A percentile compares a stretch with the other conserved stretches of the same genome.
These are phyloP conservation scores for Ceratocystiopsis minuta DNA, from an alignment of 2,329 filamentous ascomycete genomes.

Conservation along the genomic window DNA sequence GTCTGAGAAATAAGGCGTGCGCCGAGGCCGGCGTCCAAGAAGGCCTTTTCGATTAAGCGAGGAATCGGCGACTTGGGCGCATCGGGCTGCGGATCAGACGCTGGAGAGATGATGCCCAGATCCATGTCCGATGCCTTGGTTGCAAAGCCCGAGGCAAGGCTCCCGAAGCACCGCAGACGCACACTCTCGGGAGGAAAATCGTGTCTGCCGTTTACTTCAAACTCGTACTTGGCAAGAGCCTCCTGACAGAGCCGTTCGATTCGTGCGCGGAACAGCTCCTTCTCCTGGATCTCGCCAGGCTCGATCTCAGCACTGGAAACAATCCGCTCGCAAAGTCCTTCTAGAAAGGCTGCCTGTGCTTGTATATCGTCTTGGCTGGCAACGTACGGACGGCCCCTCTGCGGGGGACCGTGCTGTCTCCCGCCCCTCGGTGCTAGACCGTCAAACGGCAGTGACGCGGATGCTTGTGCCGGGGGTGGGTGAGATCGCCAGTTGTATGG, in stretches of 20 bases:
- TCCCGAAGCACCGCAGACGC: slow-evolving; percentile 64
- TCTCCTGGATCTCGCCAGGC: slow-evolving; percentile 43
- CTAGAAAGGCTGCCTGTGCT: slow-evolving; percentile 30
- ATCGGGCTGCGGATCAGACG: slow-evolving; percentile 35
- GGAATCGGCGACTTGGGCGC: slow-evolving; percentile 45
- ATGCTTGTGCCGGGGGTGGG: not conserved
- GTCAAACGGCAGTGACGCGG: slow-evolving; percentile 6
- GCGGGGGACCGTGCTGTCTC: not conserved
- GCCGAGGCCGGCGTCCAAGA: slow-evolving; percentile 55
- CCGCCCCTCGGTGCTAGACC: slow-evolving; percentile 5
- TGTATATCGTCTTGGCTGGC: slow-evolving; percentile 26
- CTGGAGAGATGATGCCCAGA: slow-evolving; percentile 53
- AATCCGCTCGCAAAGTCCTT: slow-evolving; percentile 27
- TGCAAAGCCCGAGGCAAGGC: slow-evolving; percentile 68
- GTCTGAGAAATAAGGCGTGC: slow-evolving; percentile 63
- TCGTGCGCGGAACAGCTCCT: slow-evolving; percentile 48
- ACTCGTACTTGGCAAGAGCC: slow-evolving; percentile 36
- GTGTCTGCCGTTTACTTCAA: slow-evolving; percentile 16
- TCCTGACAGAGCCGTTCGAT: slow-evolving; percentile 48
- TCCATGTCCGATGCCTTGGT: slow-evolving; percentile 86
- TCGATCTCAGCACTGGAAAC: slow-evolving; percentile 45
- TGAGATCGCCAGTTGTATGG: slow-evolving; percentile 14
- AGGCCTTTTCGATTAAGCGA: slow-evolving; percentile 53
- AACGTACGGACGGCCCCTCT: slow-evolving; percentile 11
- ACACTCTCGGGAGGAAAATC: slow-evolving; percentile 38